phyloP scores from a whole-genome alignment of 139 green algal genomes.

The Coelastrella sp. region DNA sequence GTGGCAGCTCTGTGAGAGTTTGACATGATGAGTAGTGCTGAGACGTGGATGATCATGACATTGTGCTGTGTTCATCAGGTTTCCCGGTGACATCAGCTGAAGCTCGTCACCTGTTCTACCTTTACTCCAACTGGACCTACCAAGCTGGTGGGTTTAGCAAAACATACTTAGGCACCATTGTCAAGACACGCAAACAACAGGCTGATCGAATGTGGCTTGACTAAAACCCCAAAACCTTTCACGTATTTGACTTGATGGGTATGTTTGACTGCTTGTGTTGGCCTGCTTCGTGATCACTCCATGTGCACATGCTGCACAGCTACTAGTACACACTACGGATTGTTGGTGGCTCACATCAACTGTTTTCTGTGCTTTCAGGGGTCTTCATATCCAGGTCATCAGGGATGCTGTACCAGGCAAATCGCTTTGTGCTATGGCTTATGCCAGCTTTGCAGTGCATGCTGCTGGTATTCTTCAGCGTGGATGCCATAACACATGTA shows the following conservation, averaged over 20 bases:
- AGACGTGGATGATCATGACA: background rate
- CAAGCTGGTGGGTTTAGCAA: constrained; percentile 21
- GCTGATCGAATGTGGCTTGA: too few species aligned
- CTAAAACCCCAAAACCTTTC: too few species aligned
- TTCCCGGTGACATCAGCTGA: constrained; percentile 61
- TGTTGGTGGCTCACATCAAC: too few species aligned
- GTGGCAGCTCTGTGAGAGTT: background rate
- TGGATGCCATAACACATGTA: constrained; percentile 53
- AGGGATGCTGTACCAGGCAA: constrained; percentile 68
- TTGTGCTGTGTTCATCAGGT: constrained; percentile 37
- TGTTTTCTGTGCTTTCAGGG: too few species aligned
- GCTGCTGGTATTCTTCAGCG: constrained; percentile 70
- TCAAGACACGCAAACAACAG: too few species aligned
- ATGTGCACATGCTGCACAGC: too few species aligned
- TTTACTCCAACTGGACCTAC: constrained; percentile 34
- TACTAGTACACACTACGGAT: too few species aligned
- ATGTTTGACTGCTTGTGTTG: too few species aligned
- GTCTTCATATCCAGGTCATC: constrained; percentile 74
- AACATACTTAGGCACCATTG: too few species aligned
- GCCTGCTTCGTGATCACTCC: too few species aligned
- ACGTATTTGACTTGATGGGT: too few species aligned
- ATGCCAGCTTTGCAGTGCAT: constrained; percentile 70
- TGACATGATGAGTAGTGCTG: too few species aligned
- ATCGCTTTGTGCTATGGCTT: constrained; percentile 58
- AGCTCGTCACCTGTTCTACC: constrained; percentile 69